Percentiles rank a stretch among this genome's conserved stretches.
These are phyloP conservation scores for Xylariaceae sp. DNA, from an alignment of 2,329 filamentous ascomycete genomes.

Conservation along the genomic window DNA sequence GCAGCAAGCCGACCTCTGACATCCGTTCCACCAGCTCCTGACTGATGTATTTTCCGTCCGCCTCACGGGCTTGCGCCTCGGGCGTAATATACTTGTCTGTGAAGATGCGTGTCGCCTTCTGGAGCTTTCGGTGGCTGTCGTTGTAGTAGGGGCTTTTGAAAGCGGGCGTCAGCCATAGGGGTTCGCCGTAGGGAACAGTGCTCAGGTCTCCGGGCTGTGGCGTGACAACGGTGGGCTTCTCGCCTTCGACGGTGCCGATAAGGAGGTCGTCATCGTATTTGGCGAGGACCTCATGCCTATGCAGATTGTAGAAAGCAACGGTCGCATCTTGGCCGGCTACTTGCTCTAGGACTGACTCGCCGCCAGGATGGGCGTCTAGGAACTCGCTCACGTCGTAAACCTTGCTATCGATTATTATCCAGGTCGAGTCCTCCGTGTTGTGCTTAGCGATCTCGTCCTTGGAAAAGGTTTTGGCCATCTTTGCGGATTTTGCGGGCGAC, in stretches of 20 bases:
- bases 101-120: constrained; percentile 68
- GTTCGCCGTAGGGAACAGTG: constrained; percentile 78
- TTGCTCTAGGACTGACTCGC: constrained; percentile 73
- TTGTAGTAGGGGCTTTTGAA: constrained; percentile 81
- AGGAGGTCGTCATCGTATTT: constrained; percentile 71
- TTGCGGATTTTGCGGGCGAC: background rate
- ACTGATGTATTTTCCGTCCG: constrained; percentile 66
- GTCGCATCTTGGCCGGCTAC: constrained; percentile 81
- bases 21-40: constrained; percentile 73
- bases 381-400: constrained; percentile 88
- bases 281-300: constrained; percentile 81
- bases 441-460: constrained; percentile 69
- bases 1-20: constrained; percentile 68
- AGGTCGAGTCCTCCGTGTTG: constrained; percentile 70
- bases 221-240: constrained; percentile 70
- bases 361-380: constrained; percentile 79
- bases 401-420: constrained; percentile 81
- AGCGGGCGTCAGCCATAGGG: constrained; percentile 72
- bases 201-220: constrained; percentile 68
- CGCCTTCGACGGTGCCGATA: constrained; percentile 71
- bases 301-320: constrained; percentile 83
- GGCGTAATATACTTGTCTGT: constrained; percentile 67
- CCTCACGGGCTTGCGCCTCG: constrained; percentile 73
- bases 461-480: constrained; percentile 47
- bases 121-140: constrained; percentile 66